Evolutionary conservation across 2,329 filamentous ascomycete genomes (phyloP), one percentile per base, ranked within the genome.

Genomic region (Drechslerella stenobrocha): DNA sequence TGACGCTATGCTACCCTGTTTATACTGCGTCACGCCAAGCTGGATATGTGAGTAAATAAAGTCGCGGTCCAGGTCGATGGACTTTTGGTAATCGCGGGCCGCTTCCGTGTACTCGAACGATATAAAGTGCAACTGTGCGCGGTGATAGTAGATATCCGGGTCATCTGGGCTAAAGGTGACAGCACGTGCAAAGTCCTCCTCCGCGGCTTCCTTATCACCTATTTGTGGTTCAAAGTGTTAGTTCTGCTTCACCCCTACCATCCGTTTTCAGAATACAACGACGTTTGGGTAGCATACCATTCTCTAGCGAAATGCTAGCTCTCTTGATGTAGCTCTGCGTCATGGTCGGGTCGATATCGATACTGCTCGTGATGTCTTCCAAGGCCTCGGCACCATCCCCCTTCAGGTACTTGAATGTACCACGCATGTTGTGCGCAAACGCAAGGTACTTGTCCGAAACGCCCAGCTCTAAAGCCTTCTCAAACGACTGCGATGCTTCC

Each of bases 41-140:
- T 98, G 93, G 75, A 98, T 98, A 80, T 98, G 93, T 5, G 92
- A 97, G 83, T 96, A 98, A 80, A 98, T 98, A 78, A 98, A 98
- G 72, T 89, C 86, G 73, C 85, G 84, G 80, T 98, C 93, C 26
- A 98, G 83, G 74, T 98, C 93, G 74, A 98, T 98, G 1, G 93
- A 97, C 80, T 95, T 96, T 77, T 98, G 93, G 80, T 98, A 98
- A 79, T 98, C 93, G 80, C 95, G 96, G 66, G 93, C 91, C 2
- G 93, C 93, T 72, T 95, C 89, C 58, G 87, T 85, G 73, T 95
- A 95, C 76, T 97, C 92, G 59, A 87, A 86, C 74, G 96, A 89
- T 78, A 98, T 97, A 80, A 98, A 98, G 80, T 96, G 91, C 20
- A 97, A 85, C 78, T 98, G 93, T 11, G 93, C 93, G 70, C 93